Evolutionary conservation across 495 filamentous ascomycete species (phyloP).

Genomic region (Penicillium taxi): DNA sequence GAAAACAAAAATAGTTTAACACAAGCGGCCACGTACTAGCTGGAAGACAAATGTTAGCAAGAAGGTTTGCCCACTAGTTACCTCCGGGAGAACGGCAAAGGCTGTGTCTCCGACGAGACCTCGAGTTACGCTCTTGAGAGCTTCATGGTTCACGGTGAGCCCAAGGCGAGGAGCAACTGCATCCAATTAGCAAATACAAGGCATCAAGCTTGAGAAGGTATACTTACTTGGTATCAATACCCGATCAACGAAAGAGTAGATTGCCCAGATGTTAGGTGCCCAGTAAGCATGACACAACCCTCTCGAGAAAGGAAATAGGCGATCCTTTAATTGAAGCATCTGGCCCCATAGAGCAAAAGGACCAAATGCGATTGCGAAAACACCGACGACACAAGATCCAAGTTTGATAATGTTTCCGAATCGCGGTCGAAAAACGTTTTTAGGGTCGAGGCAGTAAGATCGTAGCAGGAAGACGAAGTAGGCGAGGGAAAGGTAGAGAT

Average conservation of each 20-base stretch:
- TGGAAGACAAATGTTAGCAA: constrained; percentile 76
- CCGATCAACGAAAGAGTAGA: constrained; percentile 89
- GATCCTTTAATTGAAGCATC: constrained; percentile 73
- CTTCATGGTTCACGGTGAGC: constrained; percentile 60
- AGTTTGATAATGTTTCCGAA: constrained; percentile 77
- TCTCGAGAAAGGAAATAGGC: constrained; percentile 89
- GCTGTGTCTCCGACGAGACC: constrained; percentile 92
- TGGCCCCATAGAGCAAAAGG: constrained; percentile 82
- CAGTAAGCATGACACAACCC: constrained; percentile 96
- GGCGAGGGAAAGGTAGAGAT: constrained; percentile 91
- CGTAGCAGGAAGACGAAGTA: constrained; percentile 91
- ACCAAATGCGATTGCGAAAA: constrained; percentile 82
- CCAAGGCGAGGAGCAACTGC: constrained; percentile 73
- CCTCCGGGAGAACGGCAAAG: constrained; percentile 85
- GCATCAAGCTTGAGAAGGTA: background rate
- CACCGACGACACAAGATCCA: constrained; percentile 56
- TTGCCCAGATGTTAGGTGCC: constrained; percentile 95
- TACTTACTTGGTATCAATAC: constrained; percentile 67
- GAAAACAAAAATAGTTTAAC: background rate
- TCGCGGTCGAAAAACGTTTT: constrained; percentile 65
- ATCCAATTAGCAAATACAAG: constrained; percentile 14
- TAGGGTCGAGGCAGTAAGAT: constrained; percentile 76
- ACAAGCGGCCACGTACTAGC: constrained; percentile 52
- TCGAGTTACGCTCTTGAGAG: constrained; percentile 80
- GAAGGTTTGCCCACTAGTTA: constrained; percentile 74